Evolutionary conservation across 208 protist species (phyloP), one percentile per base, ranked within the genome.

Genomic region (Acanthamoeba healyi): DNA sequence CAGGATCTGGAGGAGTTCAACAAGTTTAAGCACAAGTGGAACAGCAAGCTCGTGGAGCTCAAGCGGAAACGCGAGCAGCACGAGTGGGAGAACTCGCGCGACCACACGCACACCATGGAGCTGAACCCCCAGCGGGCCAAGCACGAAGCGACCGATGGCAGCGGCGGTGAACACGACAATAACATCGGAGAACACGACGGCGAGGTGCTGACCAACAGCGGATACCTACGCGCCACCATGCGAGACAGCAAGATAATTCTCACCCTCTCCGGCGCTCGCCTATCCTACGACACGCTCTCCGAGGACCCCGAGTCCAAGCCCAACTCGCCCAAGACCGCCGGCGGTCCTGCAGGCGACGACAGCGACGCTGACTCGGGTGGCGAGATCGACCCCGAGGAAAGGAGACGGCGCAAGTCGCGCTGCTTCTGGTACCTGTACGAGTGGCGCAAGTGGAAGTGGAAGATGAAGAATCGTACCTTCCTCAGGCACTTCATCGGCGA

Each of bases 361-460:
- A 46, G 36, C 38, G 72, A 44, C 19, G 70, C 6, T n/a, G 29
- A 38, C 6, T 12, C 6, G 6, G 36, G 24, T 12, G 36, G 36
- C 17, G 40, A 82, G 34, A 9, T n/a, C 40, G 24, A 32, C n/a
- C 44, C 22, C 29, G 34, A 24, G 42, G 34, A 86, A 29, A 10
- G 12, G 77, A 17, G 44, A 32, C 77, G 77, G 46, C 38, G 26
- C 26, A 49, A 58, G 77, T 86, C 77, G 40, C 58, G 77, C 77
- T 86, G 77, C 42, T 86, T 42, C 46, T 86, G 77, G 77, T 58
- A 61, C 44, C 38, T 61, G 24, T 86, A 86, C 46, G 77, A 86
- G 77, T 86, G 77, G 77, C 77, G 77, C 40, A 86, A 86, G 77
- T 86, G 77, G 77, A 86, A 61, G 46, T 86, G 77, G 77, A 86